Evolutionary conservation across 768 basidiomycete species (phyloP).

Genomic region (Austroboletus eburneus): DNA sequence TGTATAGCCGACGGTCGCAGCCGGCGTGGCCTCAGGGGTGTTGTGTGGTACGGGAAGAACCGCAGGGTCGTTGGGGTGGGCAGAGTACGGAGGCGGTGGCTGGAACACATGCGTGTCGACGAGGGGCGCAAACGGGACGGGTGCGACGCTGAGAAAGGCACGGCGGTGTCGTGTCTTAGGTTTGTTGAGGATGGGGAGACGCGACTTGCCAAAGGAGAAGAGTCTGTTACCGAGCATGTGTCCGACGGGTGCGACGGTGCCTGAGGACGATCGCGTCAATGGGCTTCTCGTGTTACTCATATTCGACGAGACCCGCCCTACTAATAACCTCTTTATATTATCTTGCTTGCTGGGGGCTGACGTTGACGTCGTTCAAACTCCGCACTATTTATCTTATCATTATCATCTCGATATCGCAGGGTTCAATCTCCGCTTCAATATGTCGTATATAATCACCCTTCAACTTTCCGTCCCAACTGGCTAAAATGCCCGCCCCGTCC

Average conservation of each 20-base stretch:
- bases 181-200: constrained; percentile 18
- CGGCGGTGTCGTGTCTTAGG: constrained; percentile 14
- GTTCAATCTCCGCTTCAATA: constrained; percentile 17
- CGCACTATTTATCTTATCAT: too few species aligned
- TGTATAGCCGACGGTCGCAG: neutral
- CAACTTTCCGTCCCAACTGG: constrained; percentile 12
- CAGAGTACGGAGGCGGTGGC: constrained; percentile 23
- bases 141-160: constrained; percentile 11
- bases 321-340: constrained; percentile 7
- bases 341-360: constrained; percentile 15
- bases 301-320: neutral
- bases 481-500: constrained; percentile 33
- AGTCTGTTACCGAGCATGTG: constrained; percentile 18
- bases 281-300: constrained; percentile 12
- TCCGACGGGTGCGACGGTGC: constrained; percentile 4
- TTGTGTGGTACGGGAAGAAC: constrained; percentile 25
- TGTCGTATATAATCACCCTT: neutral
- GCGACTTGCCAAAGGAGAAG: constrained; percentile 20
- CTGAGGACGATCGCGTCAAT: constrained; percentile 4
- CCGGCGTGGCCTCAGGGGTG: constrained; percentile 13
- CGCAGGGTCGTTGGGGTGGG: constrained; percentile 4
- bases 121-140: constrained; percentile 26
- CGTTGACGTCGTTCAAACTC: neutral
- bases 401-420: neutral
- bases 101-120: constrained; percentile 25